Evolutionary conservation across 805 yeast genomes (phyloP), one percentile per base, ranked within the genome.

Genomic region (Saturnispora quitensis): DNA sequence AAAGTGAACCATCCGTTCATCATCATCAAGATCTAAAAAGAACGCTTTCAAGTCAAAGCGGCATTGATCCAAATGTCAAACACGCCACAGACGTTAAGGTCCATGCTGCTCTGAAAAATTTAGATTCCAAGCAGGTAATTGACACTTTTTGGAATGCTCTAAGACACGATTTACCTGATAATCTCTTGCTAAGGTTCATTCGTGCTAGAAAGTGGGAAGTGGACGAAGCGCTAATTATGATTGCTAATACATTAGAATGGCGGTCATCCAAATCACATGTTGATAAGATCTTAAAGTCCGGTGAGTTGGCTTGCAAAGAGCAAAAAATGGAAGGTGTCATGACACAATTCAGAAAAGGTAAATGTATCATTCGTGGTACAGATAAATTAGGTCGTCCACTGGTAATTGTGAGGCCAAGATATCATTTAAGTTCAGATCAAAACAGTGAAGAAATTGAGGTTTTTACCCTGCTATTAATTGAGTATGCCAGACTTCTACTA

Each of bases 121-220:
- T 82, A 53, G 73, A 80, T 24, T 77, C 84, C 0, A 73, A 72
- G 22, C 73, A 72, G 20, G 61, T 81, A 8, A 77, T 78, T 55
- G 65, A 65, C 8, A 74, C 76, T 56, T 73, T 82, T 62, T 78
- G 85, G 84, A 63, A 70, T 43, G 73, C 82, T 73, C 61, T 81
- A 48, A 81, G 91, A 68, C 76, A 81, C 42, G 98, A 91, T 65
- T 74, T 83, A 45, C 86, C 95, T 3, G 99, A 93, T 67, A 84
- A 86, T 60, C 67, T 83, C 58, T 48, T 88, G 31, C 73, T 90
- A 61, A 77, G 95, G 60, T 90, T 84, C 61, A 68, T 87, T 25
- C 76, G 96, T 59, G 97, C 97, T 38, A 81, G 97, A 68, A 89
- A 89, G 68, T 89, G 89, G 83, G 80, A 85, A 57, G 73, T 82